A percentile compares a stretch with the other conserved stretches of the same genome.
These are phyloP conservation scores for Marasmius fiardii DNA, from an alignment of 1,284 basidiomycete genomes.

Conservation along the genomic window DNA sequence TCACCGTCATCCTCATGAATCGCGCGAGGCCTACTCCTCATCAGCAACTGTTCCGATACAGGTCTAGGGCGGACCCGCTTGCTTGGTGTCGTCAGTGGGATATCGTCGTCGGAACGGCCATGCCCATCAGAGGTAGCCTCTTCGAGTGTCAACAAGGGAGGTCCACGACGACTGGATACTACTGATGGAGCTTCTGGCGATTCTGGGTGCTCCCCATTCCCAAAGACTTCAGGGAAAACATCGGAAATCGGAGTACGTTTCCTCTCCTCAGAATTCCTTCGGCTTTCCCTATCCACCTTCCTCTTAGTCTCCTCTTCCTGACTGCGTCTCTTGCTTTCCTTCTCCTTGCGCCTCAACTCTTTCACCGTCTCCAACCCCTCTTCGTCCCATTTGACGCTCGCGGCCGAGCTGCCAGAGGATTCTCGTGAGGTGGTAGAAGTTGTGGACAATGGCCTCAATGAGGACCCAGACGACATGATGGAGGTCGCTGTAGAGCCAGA, in stretches of 20 bases:
- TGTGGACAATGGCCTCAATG: conserved; percentile 55
- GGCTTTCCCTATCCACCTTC: conserved; percentile 25
- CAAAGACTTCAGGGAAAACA: conserved; percentile 42
- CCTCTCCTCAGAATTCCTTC: conserved; percentile 36
- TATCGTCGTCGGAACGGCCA: conserved; percentile 26
- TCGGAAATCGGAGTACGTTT: conserved; percentile 43
- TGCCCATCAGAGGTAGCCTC: conserved; percentile 53
- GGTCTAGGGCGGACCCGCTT: conserved; percentile 45
- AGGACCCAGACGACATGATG: conserved; percentile 47
- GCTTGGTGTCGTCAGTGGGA: conserved; percentile 17
- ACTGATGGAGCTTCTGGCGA: conserved; percentile 7
- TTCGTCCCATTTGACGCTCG: conserved; percentile 64
- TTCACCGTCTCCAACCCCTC: conserved; percentile 51
- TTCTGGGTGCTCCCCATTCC: conserved; percentile 1
- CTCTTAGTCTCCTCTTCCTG: conserved; percentile 23
- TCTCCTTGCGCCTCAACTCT: conserved; percentile 41
- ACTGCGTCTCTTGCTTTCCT: conserved; percentile 26
- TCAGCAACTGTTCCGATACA: conserved; percentile 61
- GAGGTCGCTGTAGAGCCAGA: conserved; percentile 34
- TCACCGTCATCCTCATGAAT: conserved; percentile 54
- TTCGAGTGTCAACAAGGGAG: conserved; percentile 46
- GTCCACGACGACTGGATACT: conserved; percentile 17
- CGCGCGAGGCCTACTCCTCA: conserved; percentile 42
- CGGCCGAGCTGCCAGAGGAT: conserved; percentile 46
- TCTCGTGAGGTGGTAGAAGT: conserved; percentile 45